Conservation (phyloP, 257 asterid species). For the Phtheirospermum japonicum region DNA sequence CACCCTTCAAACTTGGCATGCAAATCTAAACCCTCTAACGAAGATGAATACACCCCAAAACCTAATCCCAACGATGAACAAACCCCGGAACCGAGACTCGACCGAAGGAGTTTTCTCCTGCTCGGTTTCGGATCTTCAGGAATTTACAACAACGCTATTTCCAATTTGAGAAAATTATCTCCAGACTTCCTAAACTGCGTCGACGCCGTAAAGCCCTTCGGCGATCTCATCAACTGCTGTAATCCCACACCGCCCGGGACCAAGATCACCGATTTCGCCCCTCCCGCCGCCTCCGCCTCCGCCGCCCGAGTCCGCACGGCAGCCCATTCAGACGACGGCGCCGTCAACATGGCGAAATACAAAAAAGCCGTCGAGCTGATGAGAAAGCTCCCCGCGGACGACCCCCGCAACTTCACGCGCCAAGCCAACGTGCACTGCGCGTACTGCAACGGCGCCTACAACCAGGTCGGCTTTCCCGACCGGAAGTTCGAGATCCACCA, state of each 20-base stretch:
- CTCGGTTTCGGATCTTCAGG: slow-evolving; percentile 1
- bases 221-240: slow-evolving; percentile 18
- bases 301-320: slow-evolving; percentile 20
- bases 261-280: neutral
- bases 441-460: slow-evolving; percentile 29
- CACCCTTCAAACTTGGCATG: neutral
- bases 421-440: slow-evolving; percentile 33
- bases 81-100: neutral
- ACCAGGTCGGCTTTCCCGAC: neutral
- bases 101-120: slow-evolving; percentile 6
- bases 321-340: slow-evolving; percentile 11
- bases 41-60: neutral
- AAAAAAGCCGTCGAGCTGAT: slow-evolving; percentile 17
- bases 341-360: slow-evolving; percentile 10
- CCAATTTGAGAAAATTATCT: neutral
- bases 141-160: neutral
- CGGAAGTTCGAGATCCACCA: slow-evolving; percentile 8
- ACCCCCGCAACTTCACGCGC: slow-evolving; percentile 25
- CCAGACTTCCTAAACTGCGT: slow-evolving; percentile 17
- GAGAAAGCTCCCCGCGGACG: slow-evolving; percentile 15
- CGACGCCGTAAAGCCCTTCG: neutral
- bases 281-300: neutral
- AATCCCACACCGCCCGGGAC: neutral
- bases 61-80: neutral
- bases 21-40: neutral